These are phyloP conservation scores for Candida adriatica DNA, from an alignment of 805 yeast genomes.

Conservation along the genomic window DNA sequence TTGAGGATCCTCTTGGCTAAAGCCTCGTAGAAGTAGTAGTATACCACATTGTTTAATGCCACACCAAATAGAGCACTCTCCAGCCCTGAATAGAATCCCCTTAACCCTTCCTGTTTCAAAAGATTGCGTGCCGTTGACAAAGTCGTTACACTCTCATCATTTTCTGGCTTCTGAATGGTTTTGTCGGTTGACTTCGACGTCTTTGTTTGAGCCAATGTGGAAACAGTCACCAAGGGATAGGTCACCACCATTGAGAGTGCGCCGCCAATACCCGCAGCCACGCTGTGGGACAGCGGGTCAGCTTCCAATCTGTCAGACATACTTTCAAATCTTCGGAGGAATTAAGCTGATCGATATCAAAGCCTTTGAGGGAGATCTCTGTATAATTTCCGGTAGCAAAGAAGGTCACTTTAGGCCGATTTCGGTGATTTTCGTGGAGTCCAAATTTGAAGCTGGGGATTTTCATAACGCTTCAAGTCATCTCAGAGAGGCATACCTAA, in stretches of 20 bases:
- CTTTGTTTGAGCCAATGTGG: conserved; percentile 84
- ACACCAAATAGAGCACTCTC: conserved; percentile 86
- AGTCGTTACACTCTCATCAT: conserved; percentile 17
- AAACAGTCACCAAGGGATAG: conserved; percentile 80
- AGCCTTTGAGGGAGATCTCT: too few relatives aligned
- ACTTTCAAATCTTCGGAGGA: not conserved
- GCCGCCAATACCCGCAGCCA: conserved; percentile 93
- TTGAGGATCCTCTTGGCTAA: conserved; percentile 41
- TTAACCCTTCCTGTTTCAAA: conserved; percentile 50
- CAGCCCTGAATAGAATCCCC: conserved; percentile 76
- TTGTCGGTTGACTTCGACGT: conserved; percentile 16
- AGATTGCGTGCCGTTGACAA: conserved; percentile 40
- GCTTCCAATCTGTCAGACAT: conserved; percentile 22
- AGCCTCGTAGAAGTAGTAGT: conserved; percentile 86
- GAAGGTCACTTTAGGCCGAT: too few relatives aligned
- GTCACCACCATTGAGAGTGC: conserved; percentile 82
- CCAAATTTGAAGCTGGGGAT: too few relatives aligned
- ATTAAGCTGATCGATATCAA: too few relatives aligned
- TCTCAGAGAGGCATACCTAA: too few relatives aligned
- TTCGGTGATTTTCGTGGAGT: too few relatives aligned
- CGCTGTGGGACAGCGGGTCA: conserved; percentile 61
- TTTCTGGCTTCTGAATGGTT: not conserved
- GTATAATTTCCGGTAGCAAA: too few relatives aligned
- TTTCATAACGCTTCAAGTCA: too few relatives aligned
- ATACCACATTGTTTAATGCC: conserved; percentile 78